Evolutionary conservation across 768 basidiomycete species (phyloP), one percentile per base, ranked within the genome.

Genomic region (Botryobasidium botryosum): DNA sequence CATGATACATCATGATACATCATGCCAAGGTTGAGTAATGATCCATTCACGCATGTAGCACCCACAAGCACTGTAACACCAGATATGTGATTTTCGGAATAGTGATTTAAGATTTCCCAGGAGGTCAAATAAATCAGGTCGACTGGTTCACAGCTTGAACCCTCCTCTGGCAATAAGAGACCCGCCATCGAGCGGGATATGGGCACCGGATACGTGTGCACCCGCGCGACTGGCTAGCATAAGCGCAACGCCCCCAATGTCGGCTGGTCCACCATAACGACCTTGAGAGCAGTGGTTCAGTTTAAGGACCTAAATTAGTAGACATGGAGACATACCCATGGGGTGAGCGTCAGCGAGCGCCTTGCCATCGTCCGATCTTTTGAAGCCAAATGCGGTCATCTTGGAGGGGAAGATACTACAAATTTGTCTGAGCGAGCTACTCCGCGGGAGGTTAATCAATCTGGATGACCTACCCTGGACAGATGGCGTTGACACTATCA

Each of bases 401-500:
- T 79, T 84, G 37, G 78, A 79, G 0, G 80, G 81, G 63, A 82
- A 88, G 10, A 84, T 61, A 1, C 78, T 78, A 50, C 3, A 27
- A 18, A 12, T 33, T 18, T 12, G 12, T 33, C 32, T 12, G 13
- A 24, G 10, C 18, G 21, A 41, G 24, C 40, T 20, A 24, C 12
- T 7, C 3, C 31, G 32, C 26, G 8, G 20, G 28, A 27, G 20
- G 4, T 18, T 2, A 36, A 13, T 15, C 15, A 24, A 1, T 17
- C 10, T 3, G 25, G 40, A 17, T 32, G 35, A 50, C 62, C 40
- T 57, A 82, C 81, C 84, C 84, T 0, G 84, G 84, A 33, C 77
- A 70, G 42, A 87, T 83, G 2, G 84, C 82, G 52, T 88, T 88
- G 4, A 86, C 82, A 44, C 79, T 84, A 5, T n/a, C 20, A 46